Conservation (phyloP, 768 basidiomycete genomes). For the Macrolepiota fuliginosa region DNA sequence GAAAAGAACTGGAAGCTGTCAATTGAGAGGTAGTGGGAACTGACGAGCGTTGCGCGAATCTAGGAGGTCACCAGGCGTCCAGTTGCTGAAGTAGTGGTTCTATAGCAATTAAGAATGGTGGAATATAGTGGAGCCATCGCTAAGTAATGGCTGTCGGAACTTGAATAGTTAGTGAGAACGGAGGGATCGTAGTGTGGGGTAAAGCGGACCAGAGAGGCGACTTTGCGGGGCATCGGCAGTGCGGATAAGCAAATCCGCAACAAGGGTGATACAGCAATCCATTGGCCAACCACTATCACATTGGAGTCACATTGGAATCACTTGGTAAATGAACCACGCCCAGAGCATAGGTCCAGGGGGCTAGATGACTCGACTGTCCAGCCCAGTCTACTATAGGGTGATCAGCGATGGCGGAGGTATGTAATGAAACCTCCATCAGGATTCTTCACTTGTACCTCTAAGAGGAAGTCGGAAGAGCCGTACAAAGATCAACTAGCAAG, state of each 20-base stretch:
- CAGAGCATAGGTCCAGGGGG: not conserved
- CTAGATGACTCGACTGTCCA: not conserved
- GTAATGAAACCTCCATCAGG: not conserved
- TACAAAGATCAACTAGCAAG: not conserved
- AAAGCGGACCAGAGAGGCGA: not conserved
- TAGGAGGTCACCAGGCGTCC: not conserved
- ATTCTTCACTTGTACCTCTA: not conserved
- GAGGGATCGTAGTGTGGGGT: conserved; percentile 1
- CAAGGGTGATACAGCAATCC: not conserved
- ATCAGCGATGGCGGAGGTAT: not conserved
- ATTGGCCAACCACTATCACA: not conserved
- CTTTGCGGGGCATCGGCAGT: not conserved
- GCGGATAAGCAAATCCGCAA: not conserved
- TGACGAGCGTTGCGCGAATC: not conserved
- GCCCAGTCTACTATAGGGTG: not conserved
- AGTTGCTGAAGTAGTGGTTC: not conserved
- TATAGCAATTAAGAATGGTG: not conserved
- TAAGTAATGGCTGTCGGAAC: not conserved
- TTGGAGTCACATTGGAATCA: too few species aligned
- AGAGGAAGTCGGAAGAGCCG: not conserved
- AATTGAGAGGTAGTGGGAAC: not conserved
- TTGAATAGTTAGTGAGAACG: not conserved
- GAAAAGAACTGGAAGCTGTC: not conserved
- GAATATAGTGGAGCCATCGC: not conserved
- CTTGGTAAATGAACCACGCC: not conserved